Percentiles rank a stretch among this genome's conserved stretches.
These are phyloP conservation scores for Pleurotus tuoliensis DNA, from an alignment of 768 basidiomycete genomes.

Conservation along the genomic window DNA sequence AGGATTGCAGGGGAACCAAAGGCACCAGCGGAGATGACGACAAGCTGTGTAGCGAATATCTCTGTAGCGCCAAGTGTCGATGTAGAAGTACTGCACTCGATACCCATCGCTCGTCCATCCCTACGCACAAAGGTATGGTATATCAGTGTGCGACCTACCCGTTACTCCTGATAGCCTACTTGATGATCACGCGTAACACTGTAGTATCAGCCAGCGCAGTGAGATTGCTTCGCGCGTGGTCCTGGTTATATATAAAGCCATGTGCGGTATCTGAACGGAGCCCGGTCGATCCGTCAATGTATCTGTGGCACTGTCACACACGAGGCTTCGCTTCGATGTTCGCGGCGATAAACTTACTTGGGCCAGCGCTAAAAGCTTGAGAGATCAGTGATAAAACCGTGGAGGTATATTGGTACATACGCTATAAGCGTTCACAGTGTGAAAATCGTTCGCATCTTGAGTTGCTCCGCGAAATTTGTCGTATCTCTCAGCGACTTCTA, in stretches of 20 bases:
- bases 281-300: conserved; percentile 47
- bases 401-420: neutral
- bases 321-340: no score
- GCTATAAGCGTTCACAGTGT: neutral
- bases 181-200: conserved; percentile 44
- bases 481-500: neutral
- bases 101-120: conserved; percentile 40
- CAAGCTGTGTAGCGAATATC: conserved; percentile 35
- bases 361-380: neutral
- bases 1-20: conserved; percentile 56
- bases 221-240: conserved; percentile 36
- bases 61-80: conserved; percentile 19
- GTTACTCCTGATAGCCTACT: conserved; percentile 23
- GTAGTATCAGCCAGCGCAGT: conserved; percentile 33
- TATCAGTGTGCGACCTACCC: neutral
- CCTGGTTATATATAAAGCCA: conserved; percentile 46
- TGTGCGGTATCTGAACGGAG: conserved; percentile 54
- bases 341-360: neutral
- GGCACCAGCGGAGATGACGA: conserved; percentile 49
- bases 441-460: neutral
- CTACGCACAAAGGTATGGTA: conserved; percentile 17
- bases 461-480: neutral
- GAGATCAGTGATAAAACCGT: neutral
- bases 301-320: conserved; percentile 34
- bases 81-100: conserved; percentile 43